Conservation (phyloP, 2,329 filamentous ascomycete species). For the Apiospora arundinis region DNA sequence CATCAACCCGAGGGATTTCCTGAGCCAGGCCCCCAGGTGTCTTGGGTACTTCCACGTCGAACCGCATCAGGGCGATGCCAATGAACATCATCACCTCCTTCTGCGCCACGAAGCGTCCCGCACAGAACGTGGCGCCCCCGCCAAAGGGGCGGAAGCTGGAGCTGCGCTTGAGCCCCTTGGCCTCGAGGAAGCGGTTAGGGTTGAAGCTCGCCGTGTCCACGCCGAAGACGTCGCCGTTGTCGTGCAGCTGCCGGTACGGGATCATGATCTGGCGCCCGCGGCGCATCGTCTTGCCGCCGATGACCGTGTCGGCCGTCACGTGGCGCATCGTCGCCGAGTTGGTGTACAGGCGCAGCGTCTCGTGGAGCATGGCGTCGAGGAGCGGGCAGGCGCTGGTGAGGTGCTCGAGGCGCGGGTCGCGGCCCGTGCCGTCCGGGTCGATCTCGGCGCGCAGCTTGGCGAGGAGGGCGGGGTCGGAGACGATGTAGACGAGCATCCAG, state of each 20-base stretch:
- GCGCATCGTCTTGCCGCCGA: slow-evolving; percentile 44
- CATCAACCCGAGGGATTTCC: neutral
- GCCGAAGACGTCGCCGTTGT: slow-evolving; percentile 23
- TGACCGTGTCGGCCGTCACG: slow-evolving; percentile 41
- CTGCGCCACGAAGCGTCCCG: slow-evolving; percentile 13
- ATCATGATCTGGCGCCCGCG: slow-evolving; percentile 45
- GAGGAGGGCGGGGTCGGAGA: too few species aligned
- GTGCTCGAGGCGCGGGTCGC: too few species aligned
- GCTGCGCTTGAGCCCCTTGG: too few species aligned
- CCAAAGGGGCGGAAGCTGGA: too few species aligned
- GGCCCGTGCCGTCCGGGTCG: too few species aligned
- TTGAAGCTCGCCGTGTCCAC: neutral
- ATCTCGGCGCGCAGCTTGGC: too few species aligned
- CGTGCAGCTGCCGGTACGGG: slow-evolving; percentile 38
- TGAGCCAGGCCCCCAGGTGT: neutral
- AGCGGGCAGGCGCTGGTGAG: too few species aligned
- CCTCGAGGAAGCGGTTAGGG: too few species aligned
- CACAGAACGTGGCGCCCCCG: neutral
- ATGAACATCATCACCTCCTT: slow-evolving; percentile 4
- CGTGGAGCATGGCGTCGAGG: slow-evolving; percentile 44
- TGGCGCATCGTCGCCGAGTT: slow-evolving; percentile 38
- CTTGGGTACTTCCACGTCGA: slow-evolving; percentile 15
- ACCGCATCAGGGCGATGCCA: slow-evolving; percentile 3
- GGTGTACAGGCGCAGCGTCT: slow-evolving; percentile 41
- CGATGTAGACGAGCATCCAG: too few species aligned